Evolutionary conservation across 371 early-diverging fungal genomes (phyloP).

Genomic region (Neoconidiobolus thromboides): DNA sequence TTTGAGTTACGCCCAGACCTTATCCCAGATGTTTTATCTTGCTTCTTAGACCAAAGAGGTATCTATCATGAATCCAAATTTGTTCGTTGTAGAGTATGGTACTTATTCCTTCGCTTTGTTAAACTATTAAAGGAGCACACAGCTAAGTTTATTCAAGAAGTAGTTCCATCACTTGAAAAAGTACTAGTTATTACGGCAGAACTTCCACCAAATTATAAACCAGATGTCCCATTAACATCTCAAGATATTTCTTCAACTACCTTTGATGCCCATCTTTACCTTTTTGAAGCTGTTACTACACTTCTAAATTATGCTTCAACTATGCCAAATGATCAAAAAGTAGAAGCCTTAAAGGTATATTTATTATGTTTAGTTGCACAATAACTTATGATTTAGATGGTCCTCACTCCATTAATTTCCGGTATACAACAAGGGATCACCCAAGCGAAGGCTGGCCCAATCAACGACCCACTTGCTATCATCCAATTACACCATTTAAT

Average conservation of each 20-base stretch:
- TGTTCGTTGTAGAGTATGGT: conserved; percentile 69
- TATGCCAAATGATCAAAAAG: conserved; percentile 45
- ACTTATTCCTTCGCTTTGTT: conserved; percentile 71
- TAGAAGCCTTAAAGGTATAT: conserved; percentile 42
- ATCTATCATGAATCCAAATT: conserved; percentile 47
- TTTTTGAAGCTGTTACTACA: conserved; percentile 82
- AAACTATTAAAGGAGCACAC: conserved; percentile 44
- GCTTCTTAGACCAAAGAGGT: conserved; percentile 63
- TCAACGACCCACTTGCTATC: conserved; percentile 42
- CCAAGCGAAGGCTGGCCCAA: conserved; percentile 22
- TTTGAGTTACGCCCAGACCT: conserved; percentile 46
- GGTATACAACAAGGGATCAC: conserved; percentile 32
- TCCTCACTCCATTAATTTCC: conserved; percentile 58
- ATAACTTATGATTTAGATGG: conserved; percentile 15
- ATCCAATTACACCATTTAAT: conserved; percentile 66
- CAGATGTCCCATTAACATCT: conserved; percentile 16
- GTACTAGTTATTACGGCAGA: conserved; percentile 16
- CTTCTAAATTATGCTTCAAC: conserved; percentile 52
- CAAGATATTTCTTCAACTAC: conserved; percentile 26
- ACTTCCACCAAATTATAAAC: conserved; percentile 15
- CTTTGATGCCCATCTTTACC: conserved; percentile 70
- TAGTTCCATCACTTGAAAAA: conserved; percentile 11
- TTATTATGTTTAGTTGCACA: not conserved
- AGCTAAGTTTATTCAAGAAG: conserved; percentile 38
- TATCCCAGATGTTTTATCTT: conserved; percentile 43